Percentiles rank a stretch among this genome's conserved stretches.
phyloP scores from a whole-genome alignment of 345 rosid species.

The Brassica juncea region DNA sequence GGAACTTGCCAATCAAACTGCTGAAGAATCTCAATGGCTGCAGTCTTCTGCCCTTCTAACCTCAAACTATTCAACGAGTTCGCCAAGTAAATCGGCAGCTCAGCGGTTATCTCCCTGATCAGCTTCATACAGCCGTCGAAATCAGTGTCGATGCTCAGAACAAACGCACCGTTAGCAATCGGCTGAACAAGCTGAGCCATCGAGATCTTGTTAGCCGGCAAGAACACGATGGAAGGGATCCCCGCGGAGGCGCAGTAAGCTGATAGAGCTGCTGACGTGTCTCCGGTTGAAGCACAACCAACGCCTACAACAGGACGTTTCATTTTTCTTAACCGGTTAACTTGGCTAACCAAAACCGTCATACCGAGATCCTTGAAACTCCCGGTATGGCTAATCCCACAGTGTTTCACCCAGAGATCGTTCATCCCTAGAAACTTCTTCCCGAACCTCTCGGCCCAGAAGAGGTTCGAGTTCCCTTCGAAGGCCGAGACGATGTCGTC shows the following conservation, averaged over 20 bases:
- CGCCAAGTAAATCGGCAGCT: conserved; percentile 80
- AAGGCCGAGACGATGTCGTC: conserved; percentile 91
- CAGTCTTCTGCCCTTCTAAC: conserved; percentile 90
- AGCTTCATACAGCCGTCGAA: conserved; percentile 93
- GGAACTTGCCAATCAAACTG: conserved; percentile 96
- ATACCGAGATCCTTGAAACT: conserved; percentile 92
- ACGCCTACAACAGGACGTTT: conserved; percentile 77
- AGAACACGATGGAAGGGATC: conserved; percentile 83
- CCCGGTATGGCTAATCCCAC: conserved; percentile 91
- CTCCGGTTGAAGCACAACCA: conserved; percentile 94
- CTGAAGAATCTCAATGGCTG: conserved; percentile 88
- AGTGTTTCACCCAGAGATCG: conserved; percentile 92
- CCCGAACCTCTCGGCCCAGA: conserved; percentile 93
- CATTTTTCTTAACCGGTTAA: conserved; percentile 74
- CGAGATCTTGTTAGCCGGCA: conserved; percentile 87
- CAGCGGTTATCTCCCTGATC: conserved; percentile 77
- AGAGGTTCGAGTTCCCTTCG: conserved; percentile 86
- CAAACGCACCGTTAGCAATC: conserved; percentile 91
- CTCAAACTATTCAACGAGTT: conserved; percentile 86
- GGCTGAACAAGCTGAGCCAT: conserved; percentile 93
- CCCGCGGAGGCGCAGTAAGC: conserved; percentile 92
- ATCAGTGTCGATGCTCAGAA: conserved; percentile 83
- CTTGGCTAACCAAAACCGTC: conserved; percentile 94
- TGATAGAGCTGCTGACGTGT: conserved; percentile 84
- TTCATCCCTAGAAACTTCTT: conserved; percentile 72